A percentile compares a stretch with the other conserved stretches of the same genome.
These are phyloP conservation scores for Trichomonas gallinae DNA, from an alignment of 208 protist species.

Conservation along the genomic window DNA sequence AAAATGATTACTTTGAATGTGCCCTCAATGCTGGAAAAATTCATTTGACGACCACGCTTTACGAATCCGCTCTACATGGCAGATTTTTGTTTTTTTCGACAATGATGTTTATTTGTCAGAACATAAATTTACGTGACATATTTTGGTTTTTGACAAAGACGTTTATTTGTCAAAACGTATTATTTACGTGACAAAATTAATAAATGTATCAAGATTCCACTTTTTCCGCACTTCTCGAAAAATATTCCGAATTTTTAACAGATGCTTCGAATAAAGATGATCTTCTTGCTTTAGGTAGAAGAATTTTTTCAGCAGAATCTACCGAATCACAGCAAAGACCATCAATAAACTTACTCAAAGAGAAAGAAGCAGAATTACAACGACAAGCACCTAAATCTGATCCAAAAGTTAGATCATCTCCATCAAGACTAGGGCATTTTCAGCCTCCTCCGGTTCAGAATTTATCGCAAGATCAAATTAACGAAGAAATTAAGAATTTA, in stretches of 20 bases:
- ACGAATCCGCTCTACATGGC: too few relatives aligned
- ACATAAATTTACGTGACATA: too few relatives aligned
- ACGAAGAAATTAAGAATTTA: neutral
- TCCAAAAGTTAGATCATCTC: neutral
- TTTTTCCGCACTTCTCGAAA: neutral
- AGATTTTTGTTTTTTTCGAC: too few relatives aligned
- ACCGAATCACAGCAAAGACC: neutral
- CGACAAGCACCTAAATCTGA: neutral
- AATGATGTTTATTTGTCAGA: too few relatives aligned
- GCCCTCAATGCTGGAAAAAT: too few relatives aligned
- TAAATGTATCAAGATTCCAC: neutral
- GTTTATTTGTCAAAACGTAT: neutral
- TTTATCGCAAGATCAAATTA: neutral
- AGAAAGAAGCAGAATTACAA: neutral
- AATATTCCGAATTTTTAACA: constrained; percentile 22
- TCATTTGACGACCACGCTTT: too few relatives aligned
- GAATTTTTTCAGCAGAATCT: neutral
- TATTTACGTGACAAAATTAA: neutral
- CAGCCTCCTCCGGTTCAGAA: neutral
- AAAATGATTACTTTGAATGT: too few relatives aligned
- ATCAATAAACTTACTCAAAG: neutral
- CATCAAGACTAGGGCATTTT: neutral
- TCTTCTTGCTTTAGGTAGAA: neutral
- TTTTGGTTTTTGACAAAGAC: too few relatives aligned
- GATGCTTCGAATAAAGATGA: constrained; percentile 9